Conservation (phyloP, 169 alveolate species). For the Plasmodium relictum region DNA sequence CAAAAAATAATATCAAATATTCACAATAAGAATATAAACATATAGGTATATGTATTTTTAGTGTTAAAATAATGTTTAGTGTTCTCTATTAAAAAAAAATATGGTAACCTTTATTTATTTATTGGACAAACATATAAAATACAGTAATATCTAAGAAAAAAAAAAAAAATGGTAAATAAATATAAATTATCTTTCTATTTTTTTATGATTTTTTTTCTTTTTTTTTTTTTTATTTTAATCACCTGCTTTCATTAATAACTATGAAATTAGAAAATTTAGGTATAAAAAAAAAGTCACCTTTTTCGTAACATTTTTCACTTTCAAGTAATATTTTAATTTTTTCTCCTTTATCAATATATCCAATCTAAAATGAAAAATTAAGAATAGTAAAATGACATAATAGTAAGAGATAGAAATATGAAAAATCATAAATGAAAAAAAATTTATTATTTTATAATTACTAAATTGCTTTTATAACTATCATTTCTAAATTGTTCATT, state of each 20-base stretch:
- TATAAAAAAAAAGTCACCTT: slow-evolving; percentile 44
- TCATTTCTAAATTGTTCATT: neutral
- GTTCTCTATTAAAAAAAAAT: neutral
- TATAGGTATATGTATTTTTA: too few relatives aligned
- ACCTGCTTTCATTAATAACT: slow-evolving; percentile 50
- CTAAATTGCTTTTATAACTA: slow-evolving; percentile 30
- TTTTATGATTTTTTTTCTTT: neutral
- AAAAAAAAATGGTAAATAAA: neutral
- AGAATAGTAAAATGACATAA: slow-evolving; percentile 7
- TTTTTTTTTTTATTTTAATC: neutral
- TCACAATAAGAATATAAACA: too few relatives aligned
- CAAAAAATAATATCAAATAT: too few relatives aligned
- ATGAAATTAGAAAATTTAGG: slow-evolving; percentile 23
- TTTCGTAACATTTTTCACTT: slow-evolving; percentile 28
- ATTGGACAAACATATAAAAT: slow-evolving; percentile 51
- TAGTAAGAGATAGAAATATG: neutral
- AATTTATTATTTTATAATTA: slow-evolving; percentile 11
- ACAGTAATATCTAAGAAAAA: slow-evolving; percentile 24
- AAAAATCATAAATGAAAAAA: neutral
- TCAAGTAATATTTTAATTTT: slow-evolving; percentile 24
- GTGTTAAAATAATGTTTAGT: neutral
- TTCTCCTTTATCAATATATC: slow-evolving; percentile 43
- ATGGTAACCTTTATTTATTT: neutral
- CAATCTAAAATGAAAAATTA: slow-evolving; percentile 19
- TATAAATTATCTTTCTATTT: neutral